A percentile compares a stretch with the other conserved stretches of the same genome.
phyloP scores from a whole-genome alignment of 768 basidiomycete genomes.

The Infundibulicybe gibba region DNA sequence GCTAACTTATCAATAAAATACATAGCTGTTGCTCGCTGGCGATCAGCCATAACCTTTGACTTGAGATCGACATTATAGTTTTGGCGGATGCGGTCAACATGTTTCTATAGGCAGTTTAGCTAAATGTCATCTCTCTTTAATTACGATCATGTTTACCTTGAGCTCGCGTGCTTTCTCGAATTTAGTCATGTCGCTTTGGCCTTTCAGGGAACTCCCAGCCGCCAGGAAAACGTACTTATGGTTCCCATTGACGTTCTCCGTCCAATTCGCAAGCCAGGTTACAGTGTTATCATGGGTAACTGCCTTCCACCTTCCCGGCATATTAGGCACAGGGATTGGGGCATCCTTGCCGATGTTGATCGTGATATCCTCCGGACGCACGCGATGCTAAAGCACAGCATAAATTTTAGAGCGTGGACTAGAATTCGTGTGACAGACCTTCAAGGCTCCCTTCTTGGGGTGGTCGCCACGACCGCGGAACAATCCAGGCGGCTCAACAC shows the following conservation, averaged over 20 bases:
- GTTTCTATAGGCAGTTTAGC: conserved; percentile 47
- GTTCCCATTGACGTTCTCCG: conserved; percentile 94
- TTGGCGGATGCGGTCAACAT: conserved; percentile 87
- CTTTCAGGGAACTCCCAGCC: conserved; percentile 96
- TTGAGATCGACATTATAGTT: conserved; percentile 85
- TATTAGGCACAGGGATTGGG: conserved; percentile 81
- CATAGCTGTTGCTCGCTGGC: conserved; percentile 98
- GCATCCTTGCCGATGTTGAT: conserved; percentile 85
- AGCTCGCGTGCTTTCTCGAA: conserved; percentile 98
- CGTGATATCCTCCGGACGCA: conserved; percentile 92
- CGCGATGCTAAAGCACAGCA: conserved; percentile 56
- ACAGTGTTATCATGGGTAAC: conserved; percentile 93
- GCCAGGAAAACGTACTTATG: conserved; percentile 98
- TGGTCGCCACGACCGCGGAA: conserved; percentile 98
- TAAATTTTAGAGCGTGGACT: conserved; percentile 1
- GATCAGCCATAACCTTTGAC: conserved; percentile 89
- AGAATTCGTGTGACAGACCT: conserved; percentile 46
- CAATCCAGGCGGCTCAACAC: conserved; percentile 96
- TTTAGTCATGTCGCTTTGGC: conserved; percentile 96
- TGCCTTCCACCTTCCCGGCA: conserved; percentile 88
- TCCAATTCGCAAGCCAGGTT: conserved; percentile 99
- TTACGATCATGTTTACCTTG: conserved; percentile 53
- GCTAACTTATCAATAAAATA: conserved; percentile 98
- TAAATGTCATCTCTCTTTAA: not conserved
- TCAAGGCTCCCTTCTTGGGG: conserved; percentile 93